These are phyloP conservation scores for Tylopilus subfusipes DNA, from an alignment of 768 basidiomycete genomes.

Conservation along the genomic window DNA sequence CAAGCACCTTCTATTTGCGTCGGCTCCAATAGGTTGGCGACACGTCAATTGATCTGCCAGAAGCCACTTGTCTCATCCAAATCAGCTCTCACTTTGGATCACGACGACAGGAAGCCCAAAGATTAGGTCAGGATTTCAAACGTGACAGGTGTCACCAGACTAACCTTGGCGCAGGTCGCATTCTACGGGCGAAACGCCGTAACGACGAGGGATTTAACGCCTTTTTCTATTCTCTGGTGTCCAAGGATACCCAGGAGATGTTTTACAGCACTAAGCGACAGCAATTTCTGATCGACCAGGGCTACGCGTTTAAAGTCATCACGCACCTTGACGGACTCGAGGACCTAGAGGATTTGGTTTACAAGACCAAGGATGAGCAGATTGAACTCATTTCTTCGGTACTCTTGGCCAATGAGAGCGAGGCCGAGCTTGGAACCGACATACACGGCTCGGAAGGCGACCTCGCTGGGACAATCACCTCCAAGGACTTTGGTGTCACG, in stretches of 20 bases:
- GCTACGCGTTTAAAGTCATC: constrained; percentile 99
- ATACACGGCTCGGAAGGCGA: constrained; percentile 82
- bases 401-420: constrained; percentile 84
- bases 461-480: constrained; percentile 80
- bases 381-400: constrained; percentile 96
- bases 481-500: constrained; percentile 74
- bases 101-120: constrained; percentile 94
- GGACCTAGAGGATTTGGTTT: constrained; percentile 82
- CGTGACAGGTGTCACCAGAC: constrained; percentile 13
- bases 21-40: constrained; percentile 74
- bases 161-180: constrained; percentile 61
- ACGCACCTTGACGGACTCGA: constrained; percentile 95
- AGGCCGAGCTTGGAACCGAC: constrained; percentile 84
- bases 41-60: constrained; percentile 97
- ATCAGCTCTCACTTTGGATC: constrained; percentile 99
- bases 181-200: constrained; percentile 92
- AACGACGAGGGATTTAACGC: constrained; percentile 99
- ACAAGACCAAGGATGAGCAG: constrained; percentile 87
- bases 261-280: constrained; percentile 99
- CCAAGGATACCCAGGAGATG: constrained; percentile 99
- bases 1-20: constrained; percentile 13
- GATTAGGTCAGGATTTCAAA: constrained; percentile 60
- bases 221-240: constrained; percentile 98
- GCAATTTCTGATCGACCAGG: constrained; percentile 98
- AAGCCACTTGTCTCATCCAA: constrained; percentile 98